Base-by-base conservation (phyloP, 2,329 filamentous ascomycete genomes). In the Lachnellula subtilissima region DNA sequence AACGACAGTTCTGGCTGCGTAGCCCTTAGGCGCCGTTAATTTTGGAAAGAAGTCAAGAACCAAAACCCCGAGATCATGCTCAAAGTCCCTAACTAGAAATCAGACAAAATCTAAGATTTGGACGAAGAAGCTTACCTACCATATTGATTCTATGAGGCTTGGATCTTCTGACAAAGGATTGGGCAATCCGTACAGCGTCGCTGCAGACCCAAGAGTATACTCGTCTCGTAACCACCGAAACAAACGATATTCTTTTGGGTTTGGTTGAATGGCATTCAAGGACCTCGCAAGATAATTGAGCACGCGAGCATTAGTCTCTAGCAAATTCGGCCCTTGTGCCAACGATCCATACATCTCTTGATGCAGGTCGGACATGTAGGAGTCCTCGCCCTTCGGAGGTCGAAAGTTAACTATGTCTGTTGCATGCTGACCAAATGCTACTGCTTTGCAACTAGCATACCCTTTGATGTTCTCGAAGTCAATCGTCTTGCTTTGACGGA, bases 101-200 rank as follows among this genome's bases (percentile, higher is more conserved):
- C n/a, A 56, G 48, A 49, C 14, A 40, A 3, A 23, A 47, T 6
- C 25, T 19, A 4, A 22, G 5, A 5, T n/a, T 19, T 46, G 19
- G 7, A 14, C 28, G 36, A 22, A 39, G 9, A 12, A 28, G 15
- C 53, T n/a, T 64, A 72, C 72, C 64, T 64, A 72, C 72, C 64
- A 69, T n/a, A 77, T 69, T 12, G 69, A 67, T 5, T 74, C 61
- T 5, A 74, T 57, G 3, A 77, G 57, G 2, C 59, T 56, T 1
- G 66, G 63, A 9, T 75, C 61, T 2, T 65, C 54, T 9, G 58
- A 64, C 17, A 77, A 71, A 0, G 75, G 75, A 56, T 78, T 77
- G 0, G 71, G 52, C 0, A 73, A 67, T 1, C 77, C 76, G 50
- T 74, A 79, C 12, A 80, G 61, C 1, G 73, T 71, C 23, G 68